Conservation (phyloP, 225 moss, liverwort and hornwort genomes). For the Neckera pumila region DNA sequence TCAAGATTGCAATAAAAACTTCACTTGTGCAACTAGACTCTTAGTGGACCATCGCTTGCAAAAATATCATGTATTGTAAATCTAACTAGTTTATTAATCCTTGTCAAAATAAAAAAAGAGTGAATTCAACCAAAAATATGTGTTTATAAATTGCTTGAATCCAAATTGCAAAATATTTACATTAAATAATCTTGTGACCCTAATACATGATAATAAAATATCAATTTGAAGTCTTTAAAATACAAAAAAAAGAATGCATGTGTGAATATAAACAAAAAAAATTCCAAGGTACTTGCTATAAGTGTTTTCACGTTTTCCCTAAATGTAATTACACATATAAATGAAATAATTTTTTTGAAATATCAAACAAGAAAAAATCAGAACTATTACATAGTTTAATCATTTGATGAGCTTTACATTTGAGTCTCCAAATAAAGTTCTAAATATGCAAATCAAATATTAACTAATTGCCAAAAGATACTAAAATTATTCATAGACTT, state of each 20-base stretch:
- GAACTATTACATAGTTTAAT: neutral
- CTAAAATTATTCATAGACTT: too few species aligned
- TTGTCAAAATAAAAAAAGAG: neutral
- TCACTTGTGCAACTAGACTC: too few species aligned
- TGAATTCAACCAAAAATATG: neutral
- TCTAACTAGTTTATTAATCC: too few species aligned
- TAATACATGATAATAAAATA: neutral
- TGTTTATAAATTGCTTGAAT: neutral
- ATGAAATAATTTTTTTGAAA: neutral
- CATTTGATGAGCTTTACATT: neutral
- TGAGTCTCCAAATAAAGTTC: neutral
- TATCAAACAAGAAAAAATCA: neutral
- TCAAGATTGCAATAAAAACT: neutral
- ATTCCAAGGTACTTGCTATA: neutral
- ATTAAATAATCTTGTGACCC: neutral
- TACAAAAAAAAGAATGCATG: neutral
- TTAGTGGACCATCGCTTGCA: too few species aligned
- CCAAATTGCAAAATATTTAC: neutral
- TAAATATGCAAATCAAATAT: neutral
- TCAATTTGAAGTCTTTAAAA: neutral
- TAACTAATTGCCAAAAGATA: neutral
- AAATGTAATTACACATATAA: neutral
- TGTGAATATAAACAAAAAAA: neutral
- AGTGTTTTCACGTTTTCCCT: neutral
- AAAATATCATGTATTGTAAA: too few species aligned